A percentile compares a stretch with the other conserved stretches of the same genome.
These are phyloP conservation scores for Guyanaporus albipodus DNA, from an alignment of 768 basidiomycete genomes.

Conservation along the genomic window DNA sequence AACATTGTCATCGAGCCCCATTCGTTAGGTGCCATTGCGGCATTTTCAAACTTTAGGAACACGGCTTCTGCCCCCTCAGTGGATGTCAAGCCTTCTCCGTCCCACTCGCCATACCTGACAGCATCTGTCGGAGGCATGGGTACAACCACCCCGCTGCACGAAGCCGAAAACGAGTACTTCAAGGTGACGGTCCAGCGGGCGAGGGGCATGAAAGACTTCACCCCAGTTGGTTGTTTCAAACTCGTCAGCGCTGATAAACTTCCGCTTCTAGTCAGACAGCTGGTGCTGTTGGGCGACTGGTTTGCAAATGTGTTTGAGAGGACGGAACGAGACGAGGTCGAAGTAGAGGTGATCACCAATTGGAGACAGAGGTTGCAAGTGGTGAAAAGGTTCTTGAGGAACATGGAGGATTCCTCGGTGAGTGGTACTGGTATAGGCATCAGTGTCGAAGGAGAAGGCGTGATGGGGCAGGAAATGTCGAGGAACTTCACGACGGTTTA, in stretches of 20 bases:
- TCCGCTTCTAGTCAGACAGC: conserved; percentile 83
- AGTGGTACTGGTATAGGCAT: conserved; percentile 15
- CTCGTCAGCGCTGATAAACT: conserved; percentile 86
- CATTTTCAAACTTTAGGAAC: conserved; percentile 63
- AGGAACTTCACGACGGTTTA: conserved; percentile 58
- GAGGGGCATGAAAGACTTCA: conserved; percentile 89
- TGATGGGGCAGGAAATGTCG: conserved; percentile 50
- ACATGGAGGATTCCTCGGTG: conserved; percentile 20
- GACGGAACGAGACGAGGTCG: conserved; percentile 66
- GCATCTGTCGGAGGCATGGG: conserved; percentile 11
- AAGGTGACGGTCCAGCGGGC: conserved; percentile 89
- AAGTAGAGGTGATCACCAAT: conserved; percentile 80
- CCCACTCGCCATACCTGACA: conserved; percentile 16
- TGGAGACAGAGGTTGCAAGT: conserved; percentile 80
- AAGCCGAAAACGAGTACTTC: conserved; percentile 94
- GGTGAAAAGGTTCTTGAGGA: conserved; percentile 61
- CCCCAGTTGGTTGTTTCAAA: conserved; percentile 91
- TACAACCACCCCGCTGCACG: conserved; percentile 25
- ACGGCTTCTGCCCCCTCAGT: background rate
- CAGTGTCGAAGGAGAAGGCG: conserved; percentile 33
- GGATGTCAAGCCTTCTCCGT: conserved; percentile 17
- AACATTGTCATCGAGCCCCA: conserved; percentile 97
- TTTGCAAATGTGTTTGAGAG: conserved; percentile 80
- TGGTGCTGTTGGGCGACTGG: conserved; percentile 85
- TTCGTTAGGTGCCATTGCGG: conserved; percentile 77